phyloP scores from a whole-genome alignment of 345 rosid species.

The Hirschfeldia incana region DNA sequence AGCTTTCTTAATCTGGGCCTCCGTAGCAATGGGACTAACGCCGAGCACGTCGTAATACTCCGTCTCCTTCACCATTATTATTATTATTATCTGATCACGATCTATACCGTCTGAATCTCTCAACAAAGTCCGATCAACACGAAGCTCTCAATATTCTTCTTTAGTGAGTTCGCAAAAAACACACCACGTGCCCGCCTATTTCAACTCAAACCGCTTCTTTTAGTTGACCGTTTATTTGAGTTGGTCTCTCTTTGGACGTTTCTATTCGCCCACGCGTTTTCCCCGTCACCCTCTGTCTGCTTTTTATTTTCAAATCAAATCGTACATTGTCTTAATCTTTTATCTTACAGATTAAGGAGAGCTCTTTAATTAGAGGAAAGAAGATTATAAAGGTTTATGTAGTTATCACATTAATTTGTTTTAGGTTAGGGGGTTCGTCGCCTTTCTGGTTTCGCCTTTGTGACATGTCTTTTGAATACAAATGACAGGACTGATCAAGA shows the following conservation, averaged over 20 bases:
- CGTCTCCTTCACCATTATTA: conserved; percentile 80
- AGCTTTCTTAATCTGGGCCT: conserved; percentile 93
- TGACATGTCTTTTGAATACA: neutral
- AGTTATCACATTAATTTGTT: neutral
- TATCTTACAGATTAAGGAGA: conserved; percentile 6
- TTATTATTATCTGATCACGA: conserved; percentile 23
- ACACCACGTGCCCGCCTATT: conserved; percentile 28
- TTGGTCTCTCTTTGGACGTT: neutral
- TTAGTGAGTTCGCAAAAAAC: conserved; percentile 1
- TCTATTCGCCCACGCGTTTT: conserved; percentile 36
- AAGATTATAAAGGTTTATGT: neutral
- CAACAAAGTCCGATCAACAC: conserved; percentile 7
- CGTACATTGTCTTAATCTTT: neutral
- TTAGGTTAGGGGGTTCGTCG: neutral
- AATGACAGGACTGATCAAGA: neutral
- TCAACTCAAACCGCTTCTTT: conserved; percentile 34
- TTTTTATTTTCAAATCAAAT: neutral
- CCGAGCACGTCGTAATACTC: conserved; percentile 94
- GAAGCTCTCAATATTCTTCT: neutral
- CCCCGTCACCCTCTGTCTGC: conserved; percentile 26
- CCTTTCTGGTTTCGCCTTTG: neutral
- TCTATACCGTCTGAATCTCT: conserved; percentile 3
- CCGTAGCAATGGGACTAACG: conserved; percentile 87
- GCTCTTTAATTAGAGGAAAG: neutral
- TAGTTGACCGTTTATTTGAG: conserved; percentile 17